Evolutionary conservation across 371 early-diverging fungal genomes (phyloP), one percentile per base, ranked within the genome.

Genomic region (Syncephalastrum sp.): DNA sequence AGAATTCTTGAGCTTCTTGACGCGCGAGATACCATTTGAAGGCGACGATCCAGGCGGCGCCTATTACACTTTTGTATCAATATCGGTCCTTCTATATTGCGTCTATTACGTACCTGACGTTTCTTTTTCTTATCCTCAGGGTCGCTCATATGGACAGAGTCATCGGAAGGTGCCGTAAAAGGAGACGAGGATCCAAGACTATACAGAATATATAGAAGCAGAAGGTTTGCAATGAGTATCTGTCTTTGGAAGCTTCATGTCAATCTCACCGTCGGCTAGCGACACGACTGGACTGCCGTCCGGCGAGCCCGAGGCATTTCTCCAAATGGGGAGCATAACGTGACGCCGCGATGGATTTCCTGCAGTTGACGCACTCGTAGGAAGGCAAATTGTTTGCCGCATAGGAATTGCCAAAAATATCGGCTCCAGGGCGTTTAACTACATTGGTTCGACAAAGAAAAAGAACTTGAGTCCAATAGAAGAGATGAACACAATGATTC

Each of bases 251-350:
- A 15, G 13, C 7, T n/a, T 15, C n/a, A 38, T 17, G 7, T 24
- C 2, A 24, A 10, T 16, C 56, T 54, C 63, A 82, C 81, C 84
- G 70, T 69, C 84, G 59, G 58, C 75, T 82, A 5, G 84, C 85
- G 8, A 82, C 83, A 27, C 90, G 67, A 54, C 84, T 81, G 5
- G 85, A 82, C 17, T 76, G 68, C 62, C 92, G 72, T 46, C 93
- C 88, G 23, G 88, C 82, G 42, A 94, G 66, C 1, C 95, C 95
- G 53, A 94, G 72, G 70, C 95, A 94, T 60, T 92, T 93, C 68
- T 93, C 93, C 51, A 94, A 70, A 68, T 94, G 95, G 23, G 92
- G 84, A 1, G 93, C 92, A 64, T 89, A 94, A 57, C 93, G 77
- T 25, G 84, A 77, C 8, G 91, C 83, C 14, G 93, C 89, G 65